Evolutionary conservation across 192 early-diverging fungal genomes (phyloP).

Genomic region (Jimgerdemannia flammicorona): DNA sequence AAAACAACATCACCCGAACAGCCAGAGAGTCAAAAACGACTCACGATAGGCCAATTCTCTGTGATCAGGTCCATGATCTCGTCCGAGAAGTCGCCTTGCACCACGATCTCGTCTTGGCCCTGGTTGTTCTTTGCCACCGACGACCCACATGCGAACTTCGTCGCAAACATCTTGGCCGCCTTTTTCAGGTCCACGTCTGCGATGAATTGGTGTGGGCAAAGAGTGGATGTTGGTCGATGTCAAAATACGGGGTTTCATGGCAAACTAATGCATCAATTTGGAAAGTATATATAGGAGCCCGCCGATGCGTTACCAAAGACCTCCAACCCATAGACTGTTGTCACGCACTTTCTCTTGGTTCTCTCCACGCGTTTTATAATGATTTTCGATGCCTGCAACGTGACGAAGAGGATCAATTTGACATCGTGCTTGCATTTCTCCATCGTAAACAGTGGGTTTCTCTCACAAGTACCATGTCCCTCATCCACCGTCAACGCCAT

Average conservation of each 20-base stretch:
- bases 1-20: not conserved
- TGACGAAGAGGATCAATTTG: not conserved
- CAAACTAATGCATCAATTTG: not conserved
- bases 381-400: conserved; percentile 52
- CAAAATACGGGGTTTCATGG: conserved; percentile 13
- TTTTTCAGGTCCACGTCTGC: conserved; percentile 93
- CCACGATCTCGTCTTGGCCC: conserved; percentile 92
- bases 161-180: conserved; percentile 94
- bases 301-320: conserved; percentile 66
- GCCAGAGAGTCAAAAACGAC: conserved; percentile 10
- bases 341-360: conserved; percentile 92
- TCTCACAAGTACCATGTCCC: not conserved
- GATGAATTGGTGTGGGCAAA: not conserved
- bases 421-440: not conserved
- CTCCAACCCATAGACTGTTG: conserved; percentile 79
- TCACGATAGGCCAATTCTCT: conserved; percentile 67
- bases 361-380: conserved; percentile 86
- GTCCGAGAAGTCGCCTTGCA: conserved; percentile 93
- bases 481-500: too few species aligned
- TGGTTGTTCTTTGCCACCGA: conserved; percentile 90
- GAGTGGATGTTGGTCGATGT: not conserved
- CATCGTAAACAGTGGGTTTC: conserved; percentile 11
- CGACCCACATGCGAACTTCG: conserved; percentile 94
- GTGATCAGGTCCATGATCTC: conserved; percentile 85
- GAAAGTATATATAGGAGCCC: not conserved